Evolutionary conservation across 2,329 filamentous ascomycete genomes (phyloP), one percentile per base, ranked within the genome.

Genomic region (Penicillium oxalicum): DNA sequence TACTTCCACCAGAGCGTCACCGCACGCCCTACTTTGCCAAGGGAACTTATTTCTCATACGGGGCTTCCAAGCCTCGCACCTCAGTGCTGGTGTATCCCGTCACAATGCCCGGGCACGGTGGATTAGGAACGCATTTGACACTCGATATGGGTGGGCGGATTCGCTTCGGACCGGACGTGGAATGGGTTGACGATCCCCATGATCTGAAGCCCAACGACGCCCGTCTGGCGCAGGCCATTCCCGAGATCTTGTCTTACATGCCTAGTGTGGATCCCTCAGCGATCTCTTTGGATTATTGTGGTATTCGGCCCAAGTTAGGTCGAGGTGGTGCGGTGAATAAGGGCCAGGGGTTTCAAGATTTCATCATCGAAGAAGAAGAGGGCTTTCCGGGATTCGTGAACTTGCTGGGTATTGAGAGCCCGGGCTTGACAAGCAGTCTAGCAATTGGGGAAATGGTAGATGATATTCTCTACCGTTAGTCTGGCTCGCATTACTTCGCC

Each of bases 121-220:
- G 93, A 0, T 91, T 98, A 0, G 93, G 93, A 41, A 97, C 93
- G 0, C 93, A 98, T 69, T 75, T 98, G 13, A 98, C 93, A 1
- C 79, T 97, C 49, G 93, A 98, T 67, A 78, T 97, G 71, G 79
- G 76, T 0, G 91, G 91, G 0, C 81, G 88, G 0, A 78, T 97
- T 38, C 85, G 89, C 34, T 98, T 98, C 68, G 93, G 93, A 0
- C 93, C 93, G 0, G 93, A 98, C 64, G 87, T 96, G 11, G 89
- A 97, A 67, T 97, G 93, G 93, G 85, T 95, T 0, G 79, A 85
- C 42, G 72, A 76, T 1, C 82, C 89, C 0, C 70, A 72, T 7
- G 82, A 95, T 61, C 75, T 95, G n/a, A 74, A 75, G 1, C 84
- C 87, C 12, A 88, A 81, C 56, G 71, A 75, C 1, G 74, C 74